These are phyloP conservation scores for Rhizophagus sp. DNA, from an alignment of 192 early-diverging fungal genomes.

Conservation along the genomic window DNA sequence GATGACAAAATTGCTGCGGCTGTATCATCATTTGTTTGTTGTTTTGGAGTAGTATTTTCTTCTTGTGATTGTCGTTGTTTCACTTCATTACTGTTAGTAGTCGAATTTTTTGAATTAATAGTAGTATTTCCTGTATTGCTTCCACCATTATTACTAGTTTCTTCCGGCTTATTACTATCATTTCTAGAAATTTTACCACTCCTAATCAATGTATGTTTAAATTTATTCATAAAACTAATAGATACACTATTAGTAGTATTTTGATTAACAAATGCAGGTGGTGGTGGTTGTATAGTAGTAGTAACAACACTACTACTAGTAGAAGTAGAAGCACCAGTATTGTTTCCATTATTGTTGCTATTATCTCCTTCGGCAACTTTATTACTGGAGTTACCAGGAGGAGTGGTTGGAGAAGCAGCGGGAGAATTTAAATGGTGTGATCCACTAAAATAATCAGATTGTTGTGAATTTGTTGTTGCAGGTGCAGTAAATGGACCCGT, in stretches of 20 bases:
- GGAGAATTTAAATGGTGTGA: slow-evolving; percentile 33
- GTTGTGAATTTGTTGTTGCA: slow-evolving; percentile 20
- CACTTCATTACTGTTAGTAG: neutral
- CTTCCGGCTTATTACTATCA: slow-evolving; percentile 4
- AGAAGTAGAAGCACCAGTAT: neutral
- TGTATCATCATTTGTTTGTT: neutral
- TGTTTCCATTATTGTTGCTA: neutral
- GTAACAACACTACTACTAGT: neutral
- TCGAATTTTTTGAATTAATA: neutral
- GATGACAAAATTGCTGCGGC: neutral
- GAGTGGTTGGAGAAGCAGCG: slow-evolving; percentile 1
- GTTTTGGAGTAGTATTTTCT: neutral
- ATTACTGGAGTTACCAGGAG: neutral
- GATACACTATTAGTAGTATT: slow-evolving; percentile 10
- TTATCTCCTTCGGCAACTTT: neutral
- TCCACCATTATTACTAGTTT: neutral
- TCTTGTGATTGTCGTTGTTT: neutral
- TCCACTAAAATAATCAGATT: slow-evolving; percentile 37
- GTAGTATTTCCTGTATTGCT: neutral
- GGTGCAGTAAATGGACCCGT: slow-evolving; percentile 44
- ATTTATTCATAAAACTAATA: slow-evolving; percentile 46
- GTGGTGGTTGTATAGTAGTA: slow-evolving; percentile 38
- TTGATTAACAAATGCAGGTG: slow-evolving; percentile 40
- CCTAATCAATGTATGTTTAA: slow-evolving; percentile 40
- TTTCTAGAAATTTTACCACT: slow-evolving; percentile 9